Base-by-base conservation (phyloP, 345 rosid species). In the Corchorus capsularis region DNA sequence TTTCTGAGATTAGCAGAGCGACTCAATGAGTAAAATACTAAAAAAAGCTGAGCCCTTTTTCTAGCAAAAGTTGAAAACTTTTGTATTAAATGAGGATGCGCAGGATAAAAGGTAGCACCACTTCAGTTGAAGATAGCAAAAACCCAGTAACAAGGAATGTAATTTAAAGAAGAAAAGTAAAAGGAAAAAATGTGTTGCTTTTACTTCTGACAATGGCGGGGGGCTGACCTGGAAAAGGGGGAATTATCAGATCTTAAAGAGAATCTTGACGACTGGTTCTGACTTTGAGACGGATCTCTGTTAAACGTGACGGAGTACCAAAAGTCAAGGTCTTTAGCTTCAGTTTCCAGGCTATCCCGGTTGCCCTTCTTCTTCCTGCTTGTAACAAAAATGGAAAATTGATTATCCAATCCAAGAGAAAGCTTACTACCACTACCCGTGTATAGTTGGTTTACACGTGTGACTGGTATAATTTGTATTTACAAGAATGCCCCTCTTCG, bases 301-400 rank as follows among this genome's bases (percentile, higher is more conserved):
- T 78, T 84, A 66, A 87, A 77, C 68, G 85, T 85, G 72, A 82
- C 85, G 2, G 94, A 80, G 83, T 80, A 71, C 81, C 91, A 85
- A 76, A 87, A 88, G 16, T 84, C 85, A 65, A 83, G 78, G 81
- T 81, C 90, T 43, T 84, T 86, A 9, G 84, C 79, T 77, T 87
- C 91, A 2, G 82, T 73, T 43, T 85, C 87, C 79, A 72, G 67
- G 76, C 74, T 76, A 55, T 60, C 77, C 63, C 77, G 75, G 27
- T 59, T 79, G 70, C 20, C 78, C 70, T 84, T 88, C 86, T 88
- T 86, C 90, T 85, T 87, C 85, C 89, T 90, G 88, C 22, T 9
- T 7, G 4, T 19, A 3, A 22, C 43, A 71, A 27, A 27, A 27
- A 27, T 27, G 27, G 27, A 27, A 27, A 27, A 27, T 0, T 27